Percentiles rank a stretch among this genome's conserved stretches.
Evolutionary conservation across 495 filamentous ascomycete species (phyloP).

Genomic region (Terfezia claveryi): DNA sequence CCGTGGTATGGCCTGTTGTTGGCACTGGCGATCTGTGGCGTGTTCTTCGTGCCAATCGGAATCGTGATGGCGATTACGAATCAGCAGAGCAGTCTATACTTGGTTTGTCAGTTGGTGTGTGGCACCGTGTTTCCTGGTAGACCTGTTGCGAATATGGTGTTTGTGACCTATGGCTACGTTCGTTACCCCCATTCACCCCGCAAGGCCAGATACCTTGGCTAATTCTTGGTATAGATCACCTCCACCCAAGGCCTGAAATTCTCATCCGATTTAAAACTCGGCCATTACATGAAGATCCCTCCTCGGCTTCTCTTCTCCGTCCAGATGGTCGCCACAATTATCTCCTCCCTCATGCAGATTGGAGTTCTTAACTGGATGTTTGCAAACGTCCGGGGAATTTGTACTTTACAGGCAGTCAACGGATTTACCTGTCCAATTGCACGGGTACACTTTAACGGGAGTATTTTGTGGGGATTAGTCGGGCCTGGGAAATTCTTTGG

Average conservation of each 20-base stretch:
- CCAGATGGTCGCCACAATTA: conserved; percentile 58
- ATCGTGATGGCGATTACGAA: conserved; percentile 77
- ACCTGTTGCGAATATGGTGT: conserved; percentile 74
- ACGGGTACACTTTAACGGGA: conserved; percentile 74
- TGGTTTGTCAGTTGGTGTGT: conserved; percentile 64
- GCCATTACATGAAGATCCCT: conserved; percentile 87
- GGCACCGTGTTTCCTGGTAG: conserved; percentile 58
- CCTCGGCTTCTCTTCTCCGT: conserved; percentile 57
- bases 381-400: conserved; percentile 47
- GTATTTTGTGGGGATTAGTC: conserved; percentile 73
- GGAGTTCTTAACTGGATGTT: conserved; percentile 82
- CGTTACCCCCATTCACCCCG: neutral
- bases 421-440: conserved; percentile 76
- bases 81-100: conserved; percentile 57
- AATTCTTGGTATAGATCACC: conserved; percentile 33
- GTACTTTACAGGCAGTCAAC: conserved; percentile 55
- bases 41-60: conserved; percentile 59
- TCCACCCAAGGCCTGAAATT: conserved; percentile 73
- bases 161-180: conserved; percentile 51
- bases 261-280: conserved; percentile 65
- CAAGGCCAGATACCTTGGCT: neutral
- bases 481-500: conserved; percentile 62
- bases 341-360: conserved; percentile 63
- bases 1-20: conserved; percentile 61
- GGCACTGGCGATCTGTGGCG: conserved; percentile 45